Evolutionary conservation across 352 stramenopile genomes (phyloP).

Genomic region (Thraustochytrium striatum): DNA sequence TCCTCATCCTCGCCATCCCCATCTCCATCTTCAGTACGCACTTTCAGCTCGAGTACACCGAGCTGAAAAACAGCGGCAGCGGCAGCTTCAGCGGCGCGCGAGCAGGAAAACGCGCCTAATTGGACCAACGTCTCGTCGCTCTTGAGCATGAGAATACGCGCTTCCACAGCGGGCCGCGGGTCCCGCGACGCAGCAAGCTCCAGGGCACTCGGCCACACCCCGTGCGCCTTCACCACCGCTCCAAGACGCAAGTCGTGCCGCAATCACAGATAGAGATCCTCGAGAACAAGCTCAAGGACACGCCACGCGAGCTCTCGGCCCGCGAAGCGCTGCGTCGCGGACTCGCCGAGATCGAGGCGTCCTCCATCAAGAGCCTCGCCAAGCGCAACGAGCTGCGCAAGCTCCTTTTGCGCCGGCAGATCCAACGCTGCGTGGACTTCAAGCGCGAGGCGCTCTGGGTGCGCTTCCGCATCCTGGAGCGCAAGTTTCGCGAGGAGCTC

Average conservation of each 20-base stretch:
- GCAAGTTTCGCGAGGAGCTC: constrained; percentile 28
- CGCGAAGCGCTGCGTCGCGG: neutral
- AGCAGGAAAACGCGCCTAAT: too few relatives aligned
- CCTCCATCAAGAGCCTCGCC: neutral
- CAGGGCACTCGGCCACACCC: neutral
- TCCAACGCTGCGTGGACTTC: constrained; percentile 16
- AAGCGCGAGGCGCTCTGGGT: constrained; percentile 16
- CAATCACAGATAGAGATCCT: neutral
- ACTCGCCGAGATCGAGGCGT: neutral
- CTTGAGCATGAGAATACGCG: too few relatives aligned
- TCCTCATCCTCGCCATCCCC: constrained; percentile 76
- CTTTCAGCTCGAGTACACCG: constrained; percentile 49
- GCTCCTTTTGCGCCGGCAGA: neutral
- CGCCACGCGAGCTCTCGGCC: neutral
- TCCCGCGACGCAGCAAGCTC: neutral
- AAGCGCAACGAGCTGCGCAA: constrained; percentile 26
- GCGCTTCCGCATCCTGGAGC: constrained; percentile 4
- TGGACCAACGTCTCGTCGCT: too few relatives aligned
- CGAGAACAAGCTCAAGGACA: neutral
- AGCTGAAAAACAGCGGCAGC: neutral
- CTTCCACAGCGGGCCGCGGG: too few relatives aligned
- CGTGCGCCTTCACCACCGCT: neutral
- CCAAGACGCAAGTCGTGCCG: neutral
- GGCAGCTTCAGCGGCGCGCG: constrained; percentile 10
- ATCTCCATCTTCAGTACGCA: constrained; percentile 75